Evolutionary conservation across 1,284 basidiomycete genomes (phyloP).

Genomic region (Cutaneotrichosporon sp.): DNA sequence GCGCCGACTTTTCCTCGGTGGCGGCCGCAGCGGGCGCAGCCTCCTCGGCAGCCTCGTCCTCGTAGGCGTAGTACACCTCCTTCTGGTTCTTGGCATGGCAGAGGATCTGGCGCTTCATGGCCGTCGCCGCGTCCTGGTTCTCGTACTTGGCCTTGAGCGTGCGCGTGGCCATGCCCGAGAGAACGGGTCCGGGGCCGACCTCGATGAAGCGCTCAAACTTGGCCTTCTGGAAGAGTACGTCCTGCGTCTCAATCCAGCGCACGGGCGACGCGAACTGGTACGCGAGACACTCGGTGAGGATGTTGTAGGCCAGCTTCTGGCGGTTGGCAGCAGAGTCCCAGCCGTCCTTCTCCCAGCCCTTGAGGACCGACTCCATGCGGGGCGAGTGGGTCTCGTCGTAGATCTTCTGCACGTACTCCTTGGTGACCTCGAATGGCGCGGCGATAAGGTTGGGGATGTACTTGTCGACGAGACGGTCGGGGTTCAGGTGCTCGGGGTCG

Average conservation of each 20-base stretch:
- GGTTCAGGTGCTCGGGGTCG: constrained; percentile 80
- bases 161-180: constrained; percentile 88
- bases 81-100: constrained; percentile 94
- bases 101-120: constrained; percentile 72
- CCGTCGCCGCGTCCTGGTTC: constrained; percentile 75
- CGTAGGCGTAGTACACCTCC: constrained; percentile 96
- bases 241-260: constrained; percentile 98
- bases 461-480: constrained; percentile 83
- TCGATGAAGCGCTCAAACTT: constrained; percentile 92
- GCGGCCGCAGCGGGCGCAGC: constrained; percentile 42
- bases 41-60: constrained; percentile 63
- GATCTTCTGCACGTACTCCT: constrained; percentile 87
- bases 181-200: constrained; percentile 90
- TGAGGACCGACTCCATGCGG: constrained; percentile 84
- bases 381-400: constrained; percentile 92
- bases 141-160: constrained; percentile 97
- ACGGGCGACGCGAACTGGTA: constrained; percentile 91
- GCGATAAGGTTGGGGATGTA: constrained; percentile 98
- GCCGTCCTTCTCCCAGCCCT: constrained; percentile 85
- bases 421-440: constrained; percentile 84
- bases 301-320: constrained; percentile 88
- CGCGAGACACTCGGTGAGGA: constrained; percentile 91
- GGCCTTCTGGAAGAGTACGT: constrained; percentile 83
- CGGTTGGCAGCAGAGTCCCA: constrained; percentile 79
- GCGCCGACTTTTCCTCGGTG: constrained; percentile 45